Base-by-base conservation (phyloP, 2,329 filamentous ascomycete species). In the Mollisiaceae sp. region DNA sequence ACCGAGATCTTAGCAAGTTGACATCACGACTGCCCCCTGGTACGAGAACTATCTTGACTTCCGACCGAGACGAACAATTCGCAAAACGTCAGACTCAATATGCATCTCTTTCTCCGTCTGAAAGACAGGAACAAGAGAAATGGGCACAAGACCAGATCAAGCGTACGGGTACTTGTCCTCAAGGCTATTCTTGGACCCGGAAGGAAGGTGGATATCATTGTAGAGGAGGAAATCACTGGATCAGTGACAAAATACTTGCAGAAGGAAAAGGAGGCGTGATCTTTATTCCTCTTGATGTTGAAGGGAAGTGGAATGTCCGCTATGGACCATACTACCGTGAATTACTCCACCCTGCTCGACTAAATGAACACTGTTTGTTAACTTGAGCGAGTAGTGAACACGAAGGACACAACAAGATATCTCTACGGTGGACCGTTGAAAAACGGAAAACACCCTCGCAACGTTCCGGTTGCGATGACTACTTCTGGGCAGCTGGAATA, bases 221-320 rank as follows among this genome's bases (percentile, higher is more conserved):
- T 35, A 38, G 56, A n/a, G 69, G 67, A 1, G 56, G 61, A 0
- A 38, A 58, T 24, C 71, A 72, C 32, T 64, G 64, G 12, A 65
- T 70, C 12, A 65, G 65, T 6, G 69, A 73, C 36, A 59, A 63
- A 3, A 54, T 72, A 2, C 15, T 73, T 2, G 66, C 66, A 6
- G 67, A 72, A 62, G 71, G 70, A 2, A 69, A 67, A 43, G 69
- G 70, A 2, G 70, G 70, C 1, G 50, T 67, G 9, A 67, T 59
- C 12, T 52, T 55, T 1, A 12, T 55, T 11, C 20, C 20, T n/a
- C 9, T 20, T 15, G 6, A 55, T 27, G 1, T 14, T 3, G 18
- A 32, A 15, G 20, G 12, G 20, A 55, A 27, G 22, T 27, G 50
- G 50, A 55, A 20, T 41, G 8, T 12, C 12, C 38, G 11, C 3